Conservation (phyloP, 2,329 filamentous ascomycete genomes). For the Ophiostoma australiae region DNA sequence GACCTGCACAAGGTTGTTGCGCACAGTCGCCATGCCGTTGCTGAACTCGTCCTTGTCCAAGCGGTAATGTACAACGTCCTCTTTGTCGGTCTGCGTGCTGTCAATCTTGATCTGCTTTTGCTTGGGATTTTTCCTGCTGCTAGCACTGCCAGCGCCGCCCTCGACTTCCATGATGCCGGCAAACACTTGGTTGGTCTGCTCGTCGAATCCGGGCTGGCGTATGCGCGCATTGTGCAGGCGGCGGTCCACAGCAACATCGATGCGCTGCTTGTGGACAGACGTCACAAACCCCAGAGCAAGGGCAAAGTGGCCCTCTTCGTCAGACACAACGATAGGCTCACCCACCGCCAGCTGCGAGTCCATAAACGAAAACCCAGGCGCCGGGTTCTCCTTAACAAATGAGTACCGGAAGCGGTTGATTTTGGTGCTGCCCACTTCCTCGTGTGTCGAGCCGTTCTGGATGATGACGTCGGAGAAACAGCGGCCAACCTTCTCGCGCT, state of each 20-base stretch:
- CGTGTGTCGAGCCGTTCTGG: constrained; percentile 66
- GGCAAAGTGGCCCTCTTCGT: constrained; percentile 91
- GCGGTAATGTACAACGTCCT: constrained; percentile 64
- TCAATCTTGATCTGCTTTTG: not conserved
- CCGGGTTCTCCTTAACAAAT: constrained; percentile 64
- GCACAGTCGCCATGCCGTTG: constrained; percentile 91
- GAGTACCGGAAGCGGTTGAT: constrained; percentile 90
- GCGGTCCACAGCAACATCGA: constrained; percentile 86
- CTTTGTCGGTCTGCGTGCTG: constrained; percentile 32
- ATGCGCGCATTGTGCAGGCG: constrained; percentile 81
- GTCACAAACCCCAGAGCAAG: constrained; percentile 88
- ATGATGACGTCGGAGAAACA: constrained; percentile 88
- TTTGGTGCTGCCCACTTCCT: constrained; percentile 66
- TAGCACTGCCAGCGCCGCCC: not conserved
- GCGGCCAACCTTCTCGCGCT: constrained; percentile 80
- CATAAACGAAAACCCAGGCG: constrained; percentile 68
- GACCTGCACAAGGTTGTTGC: constrained; percentile 88
- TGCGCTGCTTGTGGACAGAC: constrained; percentile 65
- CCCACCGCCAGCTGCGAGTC: constrained; percentile 84
- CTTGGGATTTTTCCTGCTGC: not conserved
- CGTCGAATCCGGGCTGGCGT: constrained; percentile 69
- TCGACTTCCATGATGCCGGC: constrained; percentile 77
- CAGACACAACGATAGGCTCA: constrained; percentile 93
- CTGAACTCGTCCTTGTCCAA: constrained; percentile 98
- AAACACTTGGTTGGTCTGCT: constrained; percentile 75